Conservation (phyloP, 306 rosid species). For the Mimosa pudica region DNA sequence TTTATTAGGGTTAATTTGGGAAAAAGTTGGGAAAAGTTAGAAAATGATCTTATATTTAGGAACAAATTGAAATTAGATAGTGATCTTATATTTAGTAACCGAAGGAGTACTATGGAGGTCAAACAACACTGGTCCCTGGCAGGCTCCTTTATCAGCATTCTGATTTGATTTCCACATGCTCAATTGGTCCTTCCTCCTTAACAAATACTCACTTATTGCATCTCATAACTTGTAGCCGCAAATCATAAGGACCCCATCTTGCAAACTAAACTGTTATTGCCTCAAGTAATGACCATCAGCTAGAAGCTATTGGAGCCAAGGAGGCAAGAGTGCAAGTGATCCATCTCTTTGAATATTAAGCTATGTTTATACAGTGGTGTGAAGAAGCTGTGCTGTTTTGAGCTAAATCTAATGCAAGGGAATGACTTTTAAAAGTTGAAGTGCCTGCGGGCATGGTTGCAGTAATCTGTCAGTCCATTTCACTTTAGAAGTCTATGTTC, state of each 20-base stretch:
- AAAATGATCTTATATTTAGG: too few species aligned
- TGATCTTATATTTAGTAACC: too few species aligned
- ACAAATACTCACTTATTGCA: background rate
- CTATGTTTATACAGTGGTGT: background rate
- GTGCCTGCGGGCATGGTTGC: background rate
- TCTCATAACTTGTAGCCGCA: background rate
- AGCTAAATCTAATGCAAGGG: background rate
- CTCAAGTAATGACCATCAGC: background rate
- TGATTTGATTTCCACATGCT: background rate
- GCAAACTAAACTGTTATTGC: background rate
- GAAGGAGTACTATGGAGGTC: background rate
- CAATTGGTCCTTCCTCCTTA: background rate
- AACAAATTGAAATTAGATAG: too few species aligned
- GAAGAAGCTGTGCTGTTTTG: background rate
- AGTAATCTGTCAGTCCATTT: background rate
- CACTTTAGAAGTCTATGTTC: constrained; percentile 1
- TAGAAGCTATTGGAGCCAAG: background rate
- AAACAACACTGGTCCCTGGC: background rate
- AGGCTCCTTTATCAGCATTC: background rate
- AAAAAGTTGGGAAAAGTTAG: too few species aligned
- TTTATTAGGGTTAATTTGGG: too few species aligned
- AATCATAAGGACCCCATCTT: background rate
- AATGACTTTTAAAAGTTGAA: background rate
- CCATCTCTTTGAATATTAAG: background rate
- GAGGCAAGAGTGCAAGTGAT: background rate